Evolutionary conservation across 2,329 filamentous ascomycete genomes (phyloP), one percentile per base, ranked within the genome.

Genomic region (Cercospora brassicicola): DNA sequence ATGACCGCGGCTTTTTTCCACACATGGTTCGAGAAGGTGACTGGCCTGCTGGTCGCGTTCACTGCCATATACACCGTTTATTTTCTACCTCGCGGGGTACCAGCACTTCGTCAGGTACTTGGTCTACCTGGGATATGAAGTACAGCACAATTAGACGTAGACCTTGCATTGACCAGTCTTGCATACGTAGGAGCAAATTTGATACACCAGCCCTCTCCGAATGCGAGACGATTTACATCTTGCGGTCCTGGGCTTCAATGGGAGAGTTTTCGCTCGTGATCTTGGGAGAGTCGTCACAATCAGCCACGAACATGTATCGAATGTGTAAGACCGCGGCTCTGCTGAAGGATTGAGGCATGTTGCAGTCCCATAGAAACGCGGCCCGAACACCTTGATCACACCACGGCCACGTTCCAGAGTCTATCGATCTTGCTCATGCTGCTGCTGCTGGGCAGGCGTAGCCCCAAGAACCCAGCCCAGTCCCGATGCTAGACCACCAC

Each of bases 1-100:
- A 99, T 99, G 95, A 99, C 95, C 48, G 94, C 94, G 2, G 94
- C 96, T 45, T 99, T 94, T 84, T 99, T 99, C 77, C 95, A 99
- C 80, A 99, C 95, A 0, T 98, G 94, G 94, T 90, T 96, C 75
- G 95, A 99, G 83, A 99, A 98, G 90, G 82, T 84, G 62, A 85
- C 83, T 15, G 83, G 83, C 0, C 73, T 84, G 62, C 23, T 82
- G n/a, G 82, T 85, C 23, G 83, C 83, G 0, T 83, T 83, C 69
- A 71, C 71, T 13, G 81, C 79, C 8, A 71, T 85, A 15, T 84
- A 81, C 71, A 66, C 75, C 2, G 79, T 85, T 5, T 85, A 85
- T 72, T 84, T 84, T 69, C 73, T 82, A 59, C 83, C 83, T 2
- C 77, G 83, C 59, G 82, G 78, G 1, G 73, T 82, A 6, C 81